Evolutionary conservation across 2,329 filamentous ascomycete genomes (phyloP).

Genomic region (Colletotrichum truncatum): DNA sequence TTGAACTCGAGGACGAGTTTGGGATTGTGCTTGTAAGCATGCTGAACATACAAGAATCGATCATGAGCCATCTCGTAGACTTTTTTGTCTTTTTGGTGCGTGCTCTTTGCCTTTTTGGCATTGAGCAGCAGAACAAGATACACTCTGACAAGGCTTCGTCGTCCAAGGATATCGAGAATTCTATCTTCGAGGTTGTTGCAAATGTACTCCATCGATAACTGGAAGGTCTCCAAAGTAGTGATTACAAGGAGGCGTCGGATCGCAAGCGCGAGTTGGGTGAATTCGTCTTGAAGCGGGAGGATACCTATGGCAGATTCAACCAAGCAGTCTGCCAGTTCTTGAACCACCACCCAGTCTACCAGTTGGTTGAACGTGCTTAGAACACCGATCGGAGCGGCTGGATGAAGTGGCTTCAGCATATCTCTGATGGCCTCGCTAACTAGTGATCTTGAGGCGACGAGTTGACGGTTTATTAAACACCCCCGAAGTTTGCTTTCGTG

Average conservation of each 20-base stretch:
- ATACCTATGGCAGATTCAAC: neutral
- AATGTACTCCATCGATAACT: neutral
- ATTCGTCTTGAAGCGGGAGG: neutral
- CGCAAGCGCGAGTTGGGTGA: neutral
- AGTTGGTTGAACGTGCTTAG: conserved; percentile 15
- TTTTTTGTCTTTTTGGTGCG: neutral
- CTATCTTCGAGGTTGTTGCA: conserved; percentile 2
- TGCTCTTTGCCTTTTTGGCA: conserved; percentile 6
- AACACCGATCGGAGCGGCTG: conserved; percentile 8
- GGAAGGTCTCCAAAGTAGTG: neutral
- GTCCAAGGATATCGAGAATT: neutral
- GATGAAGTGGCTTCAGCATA: neutral
- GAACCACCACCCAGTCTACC: neutral
- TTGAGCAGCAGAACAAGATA: conserved; percentile 13
- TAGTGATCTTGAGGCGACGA: neutral
- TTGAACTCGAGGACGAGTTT: conserved; percentile 11
- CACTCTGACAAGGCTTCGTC: neutral
- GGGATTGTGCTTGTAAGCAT: neutral
- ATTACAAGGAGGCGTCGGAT: neutral
- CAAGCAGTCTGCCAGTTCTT: neutral
- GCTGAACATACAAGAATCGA: neutral
- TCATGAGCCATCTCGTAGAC: neutral
- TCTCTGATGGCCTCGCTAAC: neutral
- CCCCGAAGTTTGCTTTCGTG: conserved; percentile 7
- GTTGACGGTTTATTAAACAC: conserved; percentile 5